Evolutionary conservation across 1,284 basidiomycete species (phyloP).

Genomic region (Ganoderma multipileum): DNA sequence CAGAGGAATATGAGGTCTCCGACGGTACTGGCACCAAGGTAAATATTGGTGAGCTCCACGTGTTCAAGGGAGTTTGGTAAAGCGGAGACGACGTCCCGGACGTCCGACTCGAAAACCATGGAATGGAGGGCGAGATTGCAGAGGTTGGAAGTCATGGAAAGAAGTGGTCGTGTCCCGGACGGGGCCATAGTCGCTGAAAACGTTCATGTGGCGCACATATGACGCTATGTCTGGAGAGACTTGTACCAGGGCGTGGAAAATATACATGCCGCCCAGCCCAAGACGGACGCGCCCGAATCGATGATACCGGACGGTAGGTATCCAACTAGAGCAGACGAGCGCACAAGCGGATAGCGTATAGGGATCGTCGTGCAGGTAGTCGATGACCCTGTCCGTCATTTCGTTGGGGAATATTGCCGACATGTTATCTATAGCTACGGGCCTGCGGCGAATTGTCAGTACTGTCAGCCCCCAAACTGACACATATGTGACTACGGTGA

Average conservation of each 20-base stretch:
- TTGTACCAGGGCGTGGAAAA: not conserved
- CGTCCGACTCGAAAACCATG: not conserved
- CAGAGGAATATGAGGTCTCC: not conserved
- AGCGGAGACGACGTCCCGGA: not conserved
- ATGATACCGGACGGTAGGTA: not conserved
- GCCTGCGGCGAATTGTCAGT: too few relatives aligned
- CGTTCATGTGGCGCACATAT: not conserved
- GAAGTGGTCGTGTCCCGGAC: not conserved
- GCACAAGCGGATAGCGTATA: not conserved
- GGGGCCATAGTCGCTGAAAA: not conserved
- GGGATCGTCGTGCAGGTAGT: not conserved
- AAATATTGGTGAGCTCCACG: not conserved
- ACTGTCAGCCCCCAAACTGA: too few relatives aligned
- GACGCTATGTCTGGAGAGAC: not conserved
- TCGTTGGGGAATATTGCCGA: not conserved
- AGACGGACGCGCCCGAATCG: not conserved
- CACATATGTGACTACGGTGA: too few relatives aligned
- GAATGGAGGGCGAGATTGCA: not conserved
- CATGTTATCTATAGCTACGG: not conserved
- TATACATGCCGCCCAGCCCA: not conserved
- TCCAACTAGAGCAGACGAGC: not conserved
- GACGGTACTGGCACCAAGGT: not conserved
- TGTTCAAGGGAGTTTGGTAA: not conserved
- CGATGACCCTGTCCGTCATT: not conserved
- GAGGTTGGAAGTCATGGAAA: not conserved